Base-by-base conservation (phyloP, 192 early-diverging fungal genomes). In the Gonapodya sp. region DNA sequence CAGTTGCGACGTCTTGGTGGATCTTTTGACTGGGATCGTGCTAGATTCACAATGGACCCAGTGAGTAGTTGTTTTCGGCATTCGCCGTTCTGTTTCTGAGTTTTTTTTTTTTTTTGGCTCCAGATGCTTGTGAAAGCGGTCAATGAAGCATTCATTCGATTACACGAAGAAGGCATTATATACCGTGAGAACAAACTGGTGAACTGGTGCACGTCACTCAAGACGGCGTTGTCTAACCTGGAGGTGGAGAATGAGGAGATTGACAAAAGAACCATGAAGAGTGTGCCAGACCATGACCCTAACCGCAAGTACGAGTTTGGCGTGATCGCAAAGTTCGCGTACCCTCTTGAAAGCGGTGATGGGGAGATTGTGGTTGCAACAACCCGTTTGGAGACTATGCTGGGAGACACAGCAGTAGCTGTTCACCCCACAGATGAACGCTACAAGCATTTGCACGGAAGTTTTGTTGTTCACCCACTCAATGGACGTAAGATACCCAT, bases 341-440 rank as follows among this genome's bases (percentile, higher is more conserved):
- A 99, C 87, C 89, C 89, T 77, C 89, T 99, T 34, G 96, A 97
- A 84, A 88, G 88, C 82, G 91, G 92, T 8, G 83, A 91, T 78
- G 98, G 98, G 84, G 90, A 92, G 82, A 92, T 99, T 80, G 85
- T 95, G 83, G 95, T 99, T 73, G 98, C 98, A 2, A 99, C 98
- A 14, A 99, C 98, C 8, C 96, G 98, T 94, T 89, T 97, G 79
- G 98, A 99, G 87, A 99, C 98, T 77, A 99, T 99, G 98, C 89
- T 99, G 32, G 98, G 97, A 80, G 98, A 99, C 88, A 94, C 96
- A 1, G 98, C 95, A 18, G 90, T 99, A 86, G 96, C 95, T 73
- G 93, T 99, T 36, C 94, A 99, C 82, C 96, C 98, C 33, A 83
- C 92, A 31, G 98, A 99, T 85, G 85, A 88, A 80, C 93, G 98